Conservation (phyloP, 495 filamentous ascomycete species). For the Usnea hakonensis region DNA sequence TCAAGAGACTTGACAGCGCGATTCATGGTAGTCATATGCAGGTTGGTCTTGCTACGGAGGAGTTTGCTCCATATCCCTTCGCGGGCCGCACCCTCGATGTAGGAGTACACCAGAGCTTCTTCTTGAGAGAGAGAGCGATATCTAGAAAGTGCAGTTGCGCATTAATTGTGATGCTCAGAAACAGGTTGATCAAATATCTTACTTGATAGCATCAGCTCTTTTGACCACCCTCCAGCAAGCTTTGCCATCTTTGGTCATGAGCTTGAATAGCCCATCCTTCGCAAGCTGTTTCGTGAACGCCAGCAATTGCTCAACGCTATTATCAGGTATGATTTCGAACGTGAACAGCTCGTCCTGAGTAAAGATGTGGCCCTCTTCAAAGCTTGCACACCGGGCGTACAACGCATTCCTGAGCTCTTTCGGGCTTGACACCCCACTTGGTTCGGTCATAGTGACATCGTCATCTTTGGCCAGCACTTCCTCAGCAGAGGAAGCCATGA, state of each 20-base stretch:
- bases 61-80: constrained; percentile 85
- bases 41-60: constrained; percentile 63
- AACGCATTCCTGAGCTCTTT: constrained; percentile 24
- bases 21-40: constrained; percentile 70
- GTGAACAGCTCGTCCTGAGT: constrained; percentile 58
- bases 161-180: constrained; percentile 8
- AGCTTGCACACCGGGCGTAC: constrained; percentile 24
- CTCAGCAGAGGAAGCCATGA: constrained; percentile 2
- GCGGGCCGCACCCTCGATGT: constrained; percentile 71
- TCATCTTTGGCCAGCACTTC: constrained; percentile 5
- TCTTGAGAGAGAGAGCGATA: constrained; percentile 59
- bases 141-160: constrained; percentile 33
- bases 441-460: constrained; percentile 10
- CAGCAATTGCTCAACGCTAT: constrained; percentile 50
- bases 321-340: constrained; percentile 53
- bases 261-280: constrained; percentile 60
- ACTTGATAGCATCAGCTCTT: constrained; percentile 66
- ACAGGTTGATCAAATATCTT: constrained; percentile 22
- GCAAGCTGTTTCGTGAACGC: constrained; percentile 54
- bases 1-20: constrained; percentile 72
- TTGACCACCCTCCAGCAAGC: constrained; percentile 61
- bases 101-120: constrained; percentile 72
- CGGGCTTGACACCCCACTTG: constrained; percentile 15
- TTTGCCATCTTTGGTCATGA: constrained; percentile 45
- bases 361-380: constrained; percentile 47